Conservation (phyloP, 768 basidiomycete species). For the Psilocybe azurescens region DNA sequence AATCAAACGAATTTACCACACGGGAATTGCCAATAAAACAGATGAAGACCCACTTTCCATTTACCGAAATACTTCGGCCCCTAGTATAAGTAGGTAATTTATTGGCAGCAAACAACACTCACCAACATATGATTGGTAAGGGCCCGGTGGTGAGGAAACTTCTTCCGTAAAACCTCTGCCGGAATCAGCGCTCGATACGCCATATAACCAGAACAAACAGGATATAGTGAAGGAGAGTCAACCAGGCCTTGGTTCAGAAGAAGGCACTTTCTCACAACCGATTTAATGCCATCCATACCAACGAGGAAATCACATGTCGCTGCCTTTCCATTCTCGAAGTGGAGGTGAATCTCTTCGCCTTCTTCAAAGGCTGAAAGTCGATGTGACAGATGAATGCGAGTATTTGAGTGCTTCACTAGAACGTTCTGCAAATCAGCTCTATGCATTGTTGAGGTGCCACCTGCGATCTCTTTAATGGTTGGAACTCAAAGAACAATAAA, state of each 20-base stretch:
- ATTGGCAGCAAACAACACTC: constrained; percentile 6
- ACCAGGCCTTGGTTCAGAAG: constrained; percentile 16
- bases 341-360: constrained; percentile 30
- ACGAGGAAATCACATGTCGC: constrained; percentile 44
- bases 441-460: constrained; percentile 37
- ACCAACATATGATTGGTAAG: constrained; percentile 31
- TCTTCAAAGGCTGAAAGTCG: constrained; percentile 35
- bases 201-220: constrained; percentile 42
- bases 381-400: constrained; percentile 40
- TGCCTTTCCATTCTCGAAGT: constrained; percentile 41
- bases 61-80: constrained; percentile 1
- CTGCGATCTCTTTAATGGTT: constrained; percentile 20
- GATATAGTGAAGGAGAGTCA: constrained; percentile 29
- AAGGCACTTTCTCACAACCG: constrained; percentile 29
- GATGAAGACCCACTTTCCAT: background rate
- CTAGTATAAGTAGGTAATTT: background rate
- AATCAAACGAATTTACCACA: background rate
- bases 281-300: constrained; percentile 49
- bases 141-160: constrained; percentile 35
- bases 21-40: background rate
- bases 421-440: constrained; percentile 41
- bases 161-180: constrained; percentile 25
- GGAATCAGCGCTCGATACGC: constrained; percentile 45
- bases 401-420: constrained; percentile 34
- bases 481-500: background rate